Evolutionary conservation across 768 basidiomycete species (phyloP), one percentile per base, ranked within the genome.

Genomic region (Suillus sp.): DNA sequence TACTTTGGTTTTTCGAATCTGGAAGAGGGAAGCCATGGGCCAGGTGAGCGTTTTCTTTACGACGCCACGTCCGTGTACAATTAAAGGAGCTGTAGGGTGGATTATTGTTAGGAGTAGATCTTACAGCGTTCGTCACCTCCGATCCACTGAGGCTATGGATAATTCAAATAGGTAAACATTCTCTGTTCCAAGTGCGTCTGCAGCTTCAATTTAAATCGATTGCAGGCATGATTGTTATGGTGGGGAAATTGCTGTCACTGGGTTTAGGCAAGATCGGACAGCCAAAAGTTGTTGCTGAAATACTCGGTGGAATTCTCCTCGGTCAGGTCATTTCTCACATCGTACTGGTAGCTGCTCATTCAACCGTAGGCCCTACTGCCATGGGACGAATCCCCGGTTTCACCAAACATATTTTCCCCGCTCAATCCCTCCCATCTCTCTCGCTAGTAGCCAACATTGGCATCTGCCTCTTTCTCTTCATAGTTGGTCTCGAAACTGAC

Each of bases 401-500:
- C 77, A 88, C 94, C 0, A 51, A 88, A 47, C 88, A 91, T 72
- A 87, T 98, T 61, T 99, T 99, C 74, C 95, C 96, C 0, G 0
- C 75, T 0, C 75, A 73, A 0, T 95, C 94, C 0, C 69, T 84
- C 2, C 80, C 94, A 0, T 96, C 86, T 74, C 86, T 99, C 38
- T 88, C 86, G 45, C 88, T 99, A 37, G 87, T 91, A 34, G 92
- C 96, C 25, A 94, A 91, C 70, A 92, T 99, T 66, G 96, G 93
- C 1, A 82, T 93, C 13, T 89, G 88, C 66, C 85, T 95, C 51
- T 95, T 93, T 78, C 84, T 98, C 13, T 98, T 98, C 80, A 85
- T 96, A 64, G 90, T 98, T 40, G 96, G 96, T 0, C 86, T 96
- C n/a, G 91, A 94, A 78, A 95, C 96, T 63, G 97, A 99, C 67